Percentiles rank a stretch among this genome's conserved stretches.
These are phyloP conservation scores for Stachybotrys echinatus DNA, from an alignment of 2,329 filamentous ascomycete species.

Conservation along the genomic window DNA sequence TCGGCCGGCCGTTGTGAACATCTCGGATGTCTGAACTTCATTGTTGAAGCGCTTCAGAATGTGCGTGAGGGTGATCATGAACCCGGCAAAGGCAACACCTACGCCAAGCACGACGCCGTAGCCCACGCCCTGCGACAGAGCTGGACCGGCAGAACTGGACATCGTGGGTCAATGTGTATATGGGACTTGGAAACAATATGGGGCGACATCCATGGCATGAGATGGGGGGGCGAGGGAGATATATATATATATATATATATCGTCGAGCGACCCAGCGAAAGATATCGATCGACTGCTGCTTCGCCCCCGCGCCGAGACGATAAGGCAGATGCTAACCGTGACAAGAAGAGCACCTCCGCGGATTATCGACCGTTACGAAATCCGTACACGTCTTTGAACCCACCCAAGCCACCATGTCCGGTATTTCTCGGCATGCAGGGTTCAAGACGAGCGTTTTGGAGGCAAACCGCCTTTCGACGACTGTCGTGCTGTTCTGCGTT, in stretches of 20 bases:
- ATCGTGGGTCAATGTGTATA: not conserved
- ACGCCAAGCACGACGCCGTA: slow-evolving; percentile 75
- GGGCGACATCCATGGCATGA: not conserved
- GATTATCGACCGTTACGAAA: not conserved
- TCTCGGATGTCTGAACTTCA: slow-evolving; percentile 84
- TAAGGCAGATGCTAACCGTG: not conserved
- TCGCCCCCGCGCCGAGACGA: not conserved
- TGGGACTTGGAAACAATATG: not conserved
- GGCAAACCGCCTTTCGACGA: too few relatives aligned
- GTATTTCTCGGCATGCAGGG: not conserved
- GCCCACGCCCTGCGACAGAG: slow-evolving; percentile 54
- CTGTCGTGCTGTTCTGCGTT: too few relatives aligned
- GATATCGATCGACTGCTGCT: not conserved
- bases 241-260: too few relatives aligned
- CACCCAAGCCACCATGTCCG: not conserved
- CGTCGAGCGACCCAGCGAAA: too few relatives aligned
- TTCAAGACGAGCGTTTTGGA: not conserved
- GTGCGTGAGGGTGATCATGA: slow-evolving; percentile 65
- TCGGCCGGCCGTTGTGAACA: slow-evolving; percentile 84
- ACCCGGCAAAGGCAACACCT: slow-evolving; percentile 67
- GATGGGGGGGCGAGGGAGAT: not conserved
- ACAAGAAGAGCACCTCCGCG: not conserved
- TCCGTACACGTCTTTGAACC: not conserved
- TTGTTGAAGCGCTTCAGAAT: slow-evolving; percentile 55
- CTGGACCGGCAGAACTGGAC: not conserved